These are phyloP conservation scores for Auricularia auricula-judae DNA, from an alignment of 768 basidiomycete genomes.

Conservation along the genomic window DNA sequence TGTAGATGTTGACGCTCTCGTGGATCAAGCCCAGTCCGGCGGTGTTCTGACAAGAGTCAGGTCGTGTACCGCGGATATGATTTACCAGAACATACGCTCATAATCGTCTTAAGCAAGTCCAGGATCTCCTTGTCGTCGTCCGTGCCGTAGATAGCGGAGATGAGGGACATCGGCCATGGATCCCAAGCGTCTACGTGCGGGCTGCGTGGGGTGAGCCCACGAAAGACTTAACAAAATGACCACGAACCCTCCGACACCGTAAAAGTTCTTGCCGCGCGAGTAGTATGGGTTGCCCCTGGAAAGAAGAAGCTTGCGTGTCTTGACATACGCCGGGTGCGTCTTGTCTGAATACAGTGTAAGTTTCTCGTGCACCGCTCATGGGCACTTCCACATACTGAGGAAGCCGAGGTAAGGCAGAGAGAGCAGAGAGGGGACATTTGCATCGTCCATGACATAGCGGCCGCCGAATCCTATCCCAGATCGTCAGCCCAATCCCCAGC, in stretches of 20 bases:
- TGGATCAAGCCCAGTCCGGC: constrained; percentile 67
- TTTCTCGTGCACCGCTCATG: background rate
- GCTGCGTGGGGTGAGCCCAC: constrained; percentile 28
- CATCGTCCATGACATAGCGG: constrained; percentile 75
- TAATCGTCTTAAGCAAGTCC: constrained; percentile 48
- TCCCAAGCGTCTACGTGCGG: constrained; percentile 65
- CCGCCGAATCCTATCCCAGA: constrained; percentile 44
- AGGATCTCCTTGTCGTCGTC: constrained; percentile 62
- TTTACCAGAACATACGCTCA: constrained; percentile 35
- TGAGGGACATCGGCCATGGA: constrained; percentile 79
- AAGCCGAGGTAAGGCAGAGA: constrained; percentile 74
- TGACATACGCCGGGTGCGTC: constrained; percentile 43
- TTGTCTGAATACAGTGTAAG: constrained; percentile 25
- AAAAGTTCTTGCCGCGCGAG: constrained; percentile 49
- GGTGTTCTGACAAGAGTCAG: constrained; percentile 40
- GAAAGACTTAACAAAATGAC: background rate
- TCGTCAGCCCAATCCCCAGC: too few species aligned
- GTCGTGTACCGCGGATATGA: too few species aligned
- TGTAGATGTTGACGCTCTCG: constrained; percentile 59
- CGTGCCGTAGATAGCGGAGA: constrained; percentile 63
- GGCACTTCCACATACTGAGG: constrained; percentile 20
- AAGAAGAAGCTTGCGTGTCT: constrained; percentile 51
- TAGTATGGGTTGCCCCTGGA: constrained; percentile 64
- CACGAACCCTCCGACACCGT: constrained; percentile 46
- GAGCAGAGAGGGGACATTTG: constrained; percentile 72